Conservation (phyloP, 441 rosid species). For the Adansonia rubrostipa region DNA sequence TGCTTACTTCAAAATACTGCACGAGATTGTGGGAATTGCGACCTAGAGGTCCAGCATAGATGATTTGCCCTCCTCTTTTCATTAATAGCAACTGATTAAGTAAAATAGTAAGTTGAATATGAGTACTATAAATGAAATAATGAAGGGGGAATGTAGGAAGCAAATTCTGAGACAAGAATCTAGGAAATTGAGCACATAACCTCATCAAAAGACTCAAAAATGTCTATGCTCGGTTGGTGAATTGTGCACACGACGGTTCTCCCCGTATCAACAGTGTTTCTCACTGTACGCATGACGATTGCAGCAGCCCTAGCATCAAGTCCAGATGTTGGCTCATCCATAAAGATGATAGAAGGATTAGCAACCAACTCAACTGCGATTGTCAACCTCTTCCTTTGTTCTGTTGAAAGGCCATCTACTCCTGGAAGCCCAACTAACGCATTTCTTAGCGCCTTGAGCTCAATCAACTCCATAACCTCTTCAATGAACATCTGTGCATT, state of each 20-base stretch:
- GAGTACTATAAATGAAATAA: neutral
- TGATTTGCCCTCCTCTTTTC: conserved; percentile 94
- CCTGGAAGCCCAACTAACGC: conserved; percentile 89
- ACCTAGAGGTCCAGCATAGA: conserved; percentile 81
- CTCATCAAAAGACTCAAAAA: conserved; percentile 90
- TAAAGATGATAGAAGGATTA: conserved; percentile 64
- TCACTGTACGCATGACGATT: neutral
- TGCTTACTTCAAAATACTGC: conserved; percentile 74
- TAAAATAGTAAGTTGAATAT: conserved; percentile 13
- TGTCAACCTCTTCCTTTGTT: conserved; percentile 83
- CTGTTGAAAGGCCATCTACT: conserved; percentile 77
- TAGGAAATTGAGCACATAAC: conserved; percentile 36
- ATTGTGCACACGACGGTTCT: conserved; percentile 8
- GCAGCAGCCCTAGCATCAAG: conserved; percentile 18
- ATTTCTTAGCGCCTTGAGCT: conserved; percentile 61
- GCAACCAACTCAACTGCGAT: conserved; percentile 92
- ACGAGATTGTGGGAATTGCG: conserved; percentile 70
- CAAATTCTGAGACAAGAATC: neutral
- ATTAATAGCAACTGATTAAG: conserved; percentile 68
- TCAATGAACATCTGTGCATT: conserved; percentile 69
- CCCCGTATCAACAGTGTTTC: conserved; percentile 19
- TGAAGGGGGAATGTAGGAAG: neutral
- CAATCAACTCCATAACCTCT: conserved; percentile 39
- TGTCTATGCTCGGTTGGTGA: conserved; percentile 18
- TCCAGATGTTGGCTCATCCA: conserved; percentile 16